Evolutionary conservation across 192 early-diverging fungal species (phyloP).

Genomic region (Coemansia sp.): DNA sequence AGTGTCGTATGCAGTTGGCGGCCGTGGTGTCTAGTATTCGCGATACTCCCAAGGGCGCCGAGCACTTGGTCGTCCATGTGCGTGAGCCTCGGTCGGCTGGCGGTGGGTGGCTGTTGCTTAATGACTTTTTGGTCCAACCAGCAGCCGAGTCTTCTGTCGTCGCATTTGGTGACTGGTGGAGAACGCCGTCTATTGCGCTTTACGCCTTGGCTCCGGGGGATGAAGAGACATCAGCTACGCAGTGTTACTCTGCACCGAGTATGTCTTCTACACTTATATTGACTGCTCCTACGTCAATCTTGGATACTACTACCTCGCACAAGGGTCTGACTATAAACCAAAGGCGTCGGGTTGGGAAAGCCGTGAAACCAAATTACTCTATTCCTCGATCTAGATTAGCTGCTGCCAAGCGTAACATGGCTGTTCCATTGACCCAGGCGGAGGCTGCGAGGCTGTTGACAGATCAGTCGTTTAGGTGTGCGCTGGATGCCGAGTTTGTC

Average conservation of each 20-base stretch:
- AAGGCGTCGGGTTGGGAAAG: background rate
- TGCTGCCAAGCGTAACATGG: conserved; percentile 36
- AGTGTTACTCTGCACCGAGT: background rate
- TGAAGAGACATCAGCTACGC: background rate
- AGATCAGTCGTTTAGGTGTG: conserved; percentile 39
- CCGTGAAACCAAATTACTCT: background rate
- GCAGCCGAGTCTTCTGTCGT: conserved; percentile 45
- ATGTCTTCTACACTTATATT: conserved; percentile 31
- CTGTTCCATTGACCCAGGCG: conserved; percentile 31
- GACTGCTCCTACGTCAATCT: conserved; percentile 26
- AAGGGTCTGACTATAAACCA: conserved; percentile 1
- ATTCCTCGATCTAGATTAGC: background rate
- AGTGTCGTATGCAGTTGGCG: conserved; percentile 22
- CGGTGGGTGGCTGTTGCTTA: conserved; percentile 84
- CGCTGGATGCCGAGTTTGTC: conserved; percentile 98
- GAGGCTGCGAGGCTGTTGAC: conserved; percentile 36
- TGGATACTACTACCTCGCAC: conserved; percentile 21
- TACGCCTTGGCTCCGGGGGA: conserved; percentile 13
- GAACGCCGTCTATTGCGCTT: conserved; percentile 38
- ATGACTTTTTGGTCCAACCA: conserved; percentile 91
- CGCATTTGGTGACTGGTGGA: conserved; percentile 43
- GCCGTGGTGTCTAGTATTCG: conserved; percentile 53
- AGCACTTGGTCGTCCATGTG: conserved; percentile 53
- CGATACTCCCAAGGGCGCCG: conserved; percentile 40
- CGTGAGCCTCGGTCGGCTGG: conserved; percentile 19